phyloP scores from a whole-genome alignment of 2,329 filamentous ascomycete genomes.

The Tolypocladium amazonense region DNA sequence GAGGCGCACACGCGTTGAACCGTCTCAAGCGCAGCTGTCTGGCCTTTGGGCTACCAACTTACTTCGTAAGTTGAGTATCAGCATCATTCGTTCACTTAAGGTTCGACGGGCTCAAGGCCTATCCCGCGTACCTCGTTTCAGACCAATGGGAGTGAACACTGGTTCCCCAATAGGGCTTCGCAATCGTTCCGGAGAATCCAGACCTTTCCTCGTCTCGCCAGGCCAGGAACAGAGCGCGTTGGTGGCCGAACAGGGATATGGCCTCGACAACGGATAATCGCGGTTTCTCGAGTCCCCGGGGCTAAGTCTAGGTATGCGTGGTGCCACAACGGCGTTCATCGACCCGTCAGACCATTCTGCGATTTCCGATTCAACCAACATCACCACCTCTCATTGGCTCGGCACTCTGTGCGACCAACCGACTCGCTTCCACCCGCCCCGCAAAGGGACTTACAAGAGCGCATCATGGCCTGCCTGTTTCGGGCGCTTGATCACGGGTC shows the following conservation, averaged over 20 bases:
- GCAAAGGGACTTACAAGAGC: neutral
- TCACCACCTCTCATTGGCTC: neutral
- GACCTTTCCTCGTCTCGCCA: neutral
- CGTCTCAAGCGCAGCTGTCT: neutral
- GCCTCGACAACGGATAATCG: neutral
- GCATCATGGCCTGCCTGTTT: neutral
- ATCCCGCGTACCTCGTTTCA: neutral
- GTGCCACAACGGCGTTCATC: neutral
- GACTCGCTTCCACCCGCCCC: neutral
- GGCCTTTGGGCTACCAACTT: neutral
- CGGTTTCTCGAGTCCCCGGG: neutral
- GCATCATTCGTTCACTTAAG: neutral
- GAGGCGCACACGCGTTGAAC: neutral
- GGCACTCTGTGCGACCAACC: neutral
- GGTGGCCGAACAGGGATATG: neutral
- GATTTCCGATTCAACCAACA: neutral
- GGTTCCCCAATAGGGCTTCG: neutral
- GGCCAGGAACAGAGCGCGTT: neutral
- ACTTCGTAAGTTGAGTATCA: neutral
- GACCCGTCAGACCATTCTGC: neutral
- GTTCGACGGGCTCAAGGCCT: neutral
- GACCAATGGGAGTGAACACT: neutral
- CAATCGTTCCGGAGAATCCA: neutral
- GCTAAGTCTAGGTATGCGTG: neutral
- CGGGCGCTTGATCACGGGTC: neutral